These are phyloP conservation scores for Escallonia herrerae DNA, from an alignment of 129 eudicot species.

Conservation along the genomic window DNA sequence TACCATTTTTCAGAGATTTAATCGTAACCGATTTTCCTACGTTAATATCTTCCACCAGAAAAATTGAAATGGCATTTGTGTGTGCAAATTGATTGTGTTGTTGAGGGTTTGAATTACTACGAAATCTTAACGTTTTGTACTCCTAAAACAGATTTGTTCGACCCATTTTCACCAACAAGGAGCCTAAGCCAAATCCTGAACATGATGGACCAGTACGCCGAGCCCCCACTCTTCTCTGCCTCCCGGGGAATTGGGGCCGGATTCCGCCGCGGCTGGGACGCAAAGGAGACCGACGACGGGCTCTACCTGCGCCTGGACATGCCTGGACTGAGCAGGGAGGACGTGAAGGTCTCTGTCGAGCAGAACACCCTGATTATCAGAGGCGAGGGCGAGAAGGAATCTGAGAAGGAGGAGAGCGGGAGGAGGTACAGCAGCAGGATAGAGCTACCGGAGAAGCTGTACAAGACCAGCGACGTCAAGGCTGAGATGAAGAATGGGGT, in stretches of 20 bases:
- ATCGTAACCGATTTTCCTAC: too few species aligned
- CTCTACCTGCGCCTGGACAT: constrained; percentile 25
- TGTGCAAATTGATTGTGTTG: background rate
- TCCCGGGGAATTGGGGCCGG: constrained; percentile 1
- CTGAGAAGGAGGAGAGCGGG: constrained; percentile 17
- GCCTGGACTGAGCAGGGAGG: constrained; percentile 38
- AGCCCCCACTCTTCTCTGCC: background rate
- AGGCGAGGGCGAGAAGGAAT: constrained; percentile 25
- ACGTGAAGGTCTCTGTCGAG: constrained; percentile 38
- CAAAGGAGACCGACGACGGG: constrained; percentile 23
- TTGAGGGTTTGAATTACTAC: background rate
- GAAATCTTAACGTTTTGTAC: too few species aligned
- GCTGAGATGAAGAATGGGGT: constrained; percentile 49
- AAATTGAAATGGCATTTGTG: background rate
- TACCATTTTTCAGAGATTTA: too few species aligned
- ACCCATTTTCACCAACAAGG: constrained; percentile 15
- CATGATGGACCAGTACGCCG: constrained; percentile 17
- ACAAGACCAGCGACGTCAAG: constrained; percentile 23
- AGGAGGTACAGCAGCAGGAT: constrained; percentile 20
- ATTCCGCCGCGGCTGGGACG: constrained; percentile 17
- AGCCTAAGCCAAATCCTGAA: constrained; percentile 30
- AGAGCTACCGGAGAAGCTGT: constrained; percentile 27
- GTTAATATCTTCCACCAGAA: background rate
- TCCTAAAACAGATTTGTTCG: constrained; percentile 13
- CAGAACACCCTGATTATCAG: constrained; percentile 29